phyloP scores from a whole-genome alignment of 495 filamentous ascomycete species.

The Aspergillus ellipticus region DNA sequence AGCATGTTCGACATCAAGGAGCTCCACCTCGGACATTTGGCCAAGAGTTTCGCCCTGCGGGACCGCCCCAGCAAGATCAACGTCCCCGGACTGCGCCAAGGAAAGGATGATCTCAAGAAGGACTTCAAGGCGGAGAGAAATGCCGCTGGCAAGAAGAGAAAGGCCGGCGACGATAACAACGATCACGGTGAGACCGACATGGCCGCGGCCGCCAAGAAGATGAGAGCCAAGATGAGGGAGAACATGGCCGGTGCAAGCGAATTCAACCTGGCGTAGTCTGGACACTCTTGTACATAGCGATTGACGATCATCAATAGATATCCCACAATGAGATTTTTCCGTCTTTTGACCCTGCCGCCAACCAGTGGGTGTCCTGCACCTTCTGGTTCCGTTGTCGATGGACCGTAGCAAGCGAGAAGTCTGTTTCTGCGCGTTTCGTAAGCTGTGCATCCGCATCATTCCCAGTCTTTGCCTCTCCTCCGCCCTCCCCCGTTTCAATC shows the following conservation, averaged over 20 bases:
- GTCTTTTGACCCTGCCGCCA: constrained; percentile 89
- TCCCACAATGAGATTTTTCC: constrained; percentile 96
- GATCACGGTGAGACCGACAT: constrained; percentile 39
- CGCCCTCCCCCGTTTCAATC: too few relatives aligned
- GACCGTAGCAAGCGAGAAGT: constrained; percentile 43
- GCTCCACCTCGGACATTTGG: constrained; percentile 87
- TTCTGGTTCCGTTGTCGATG: constrained; percentile 61
- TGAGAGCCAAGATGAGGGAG: constrained; percentile 77
- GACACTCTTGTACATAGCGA: neutral
- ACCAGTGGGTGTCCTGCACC: constrained; percentile 75
- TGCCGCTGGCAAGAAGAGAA: constrained; percentile 34
- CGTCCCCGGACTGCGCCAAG: constrained; percentile 56
- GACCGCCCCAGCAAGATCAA: constrained; percentile 86
- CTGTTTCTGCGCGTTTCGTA: neutral
- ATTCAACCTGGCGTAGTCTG: constrained; percentile 76
- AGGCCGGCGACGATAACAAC: constrained; percentile 39
- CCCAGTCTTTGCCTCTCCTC: neutral
- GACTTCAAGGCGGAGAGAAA: constrained; percentile 43
- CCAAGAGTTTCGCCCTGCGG: constrained; percentile 85
- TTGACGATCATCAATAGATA: constrained; percentile 61
- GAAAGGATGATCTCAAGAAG: constrained; percentile 44
- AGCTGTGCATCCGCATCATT: constrained; percentile 6
- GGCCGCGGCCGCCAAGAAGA: constrained; percentile 65
- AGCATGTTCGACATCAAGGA: constrained; percentile 81
- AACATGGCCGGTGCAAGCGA: constrained; percentile 71